Base-by-base conservation (phyloP, 169 alveolate species). In the Cryptosporidium sp. region DNA sequence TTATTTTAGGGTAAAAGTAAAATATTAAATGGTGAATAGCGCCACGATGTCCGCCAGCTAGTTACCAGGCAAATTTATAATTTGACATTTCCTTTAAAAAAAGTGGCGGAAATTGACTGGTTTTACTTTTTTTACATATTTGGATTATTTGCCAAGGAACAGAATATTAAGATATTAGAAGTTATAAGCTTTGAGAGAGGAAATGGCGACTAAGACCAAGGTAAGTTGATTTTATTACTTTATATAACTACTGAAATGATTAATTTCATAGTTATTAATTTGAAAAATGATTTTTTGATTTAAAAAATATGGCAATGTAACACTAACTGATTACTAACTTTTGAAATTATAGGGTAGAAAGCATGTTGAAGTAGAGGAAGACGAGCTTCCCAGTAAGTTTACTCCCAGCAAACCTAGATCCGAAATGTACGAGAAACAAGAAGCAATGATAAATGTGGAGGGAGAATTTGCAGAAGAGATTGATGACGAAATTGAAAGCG, bases 401-500 rank as follows among this genome's bases (percentile, higher is more conserved):
- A 55, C 70, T 31, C 35, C 71, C 21, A 69, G 55, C 14, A 58
- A 52, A 12, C n/a, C 86, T 7, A 74, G 35, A 52, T 74, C 86
- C 6, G 62, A 74, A 41, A 52, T 59, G 71, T 35, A 55, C 26
- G 59, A 55, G 35, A 58, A 58, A 26, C 86, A 74, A 61, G 86
- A 74, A 41, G 67, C 43, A 43, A 14, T 74, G 21, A 23, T 74
- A 26, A 74, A 59, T 58, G 70, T 74, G 9, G 86, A 74, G 59
- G 86, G 86, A 35, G 73, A 74, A 33, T 74, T 74, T 74, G 86
- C 86, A 39, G 86, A 74, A 37, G 86, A 74, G 37, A 37, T 58
- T 31, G 86, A 74, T 16, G 86, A 74, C 16, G 86, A 74, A 61
- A 74, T 74, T 23, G 86, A 74, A 61, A 59, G 43, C 14, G 86